Conservation (phyloP, 139 green algal genomes). For the Nannochloris sp. region DNA sequence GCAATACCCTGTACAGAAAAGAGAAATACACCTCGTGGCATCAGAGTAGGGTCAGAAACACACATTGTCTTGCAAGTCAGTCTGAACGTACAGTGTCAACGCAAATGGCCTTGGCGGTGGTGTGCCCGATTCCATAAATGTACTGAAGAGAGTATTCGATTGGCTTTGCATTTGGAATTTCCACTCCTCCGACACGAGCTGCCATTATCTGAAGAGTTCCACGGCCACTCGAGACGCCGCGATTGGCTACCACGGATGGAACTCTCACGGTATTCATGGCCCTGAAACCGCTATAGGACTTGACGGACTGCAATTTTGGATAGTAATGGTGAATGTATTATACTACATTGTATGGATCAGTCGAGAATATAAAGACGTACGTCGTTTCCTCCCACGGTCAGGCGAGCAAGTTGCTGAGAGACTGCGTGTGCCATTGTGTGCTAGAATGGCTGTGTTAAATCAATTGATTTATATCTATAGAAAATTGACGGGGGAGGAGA, state of each 20-base stretch:
- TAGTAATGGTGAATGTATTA: not conserved
- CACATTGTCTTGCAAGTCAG: too few species aligned
- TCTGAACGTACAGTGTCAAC: conserved; percentile 34
- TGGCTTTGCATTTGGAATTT: conserved; percentile 97
- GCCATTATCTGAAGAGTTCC: conserved; percentile 54
- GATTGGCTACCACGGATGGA: not conserved
- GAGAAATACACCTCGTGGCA: too few species aligned
- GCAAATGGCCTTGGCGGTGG: conserved; percentile 86
- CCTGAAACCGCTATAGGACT: conserved; percentile 29
- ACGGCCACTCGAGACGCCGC: conserved; percentile 18
- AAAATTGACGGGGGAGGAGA: too few species aligned
- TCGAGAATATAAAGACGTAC: not conserved
- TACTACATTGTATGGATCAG: not conserved
- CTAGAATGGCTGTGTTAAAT: too few species aligned
- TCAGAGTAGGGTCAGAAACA: too few species aligned
- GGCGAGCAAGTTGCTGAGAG: conserved; percentile 8
- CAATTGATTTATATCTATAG: too few species aligned
- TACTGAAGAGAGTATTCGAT: conserved; percentile 94
- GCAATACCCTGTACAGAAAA: too few species aligned
- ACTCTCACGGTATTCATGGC: conserved; percentile 10
- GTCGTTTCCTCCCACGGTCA: conserved; percentile 7
- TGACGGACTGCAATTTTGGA: conserved; percentile 14
- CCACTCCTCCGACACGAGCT: conserved; percentile 91
- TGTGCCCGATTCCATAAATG: conserved; percentile 91
- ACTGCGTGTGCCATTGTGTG: conserved; percentile 2